A percentile compares a stretch with the other conserved stretches of the same genome.
Conservation (phyloP, 2,329 filamentous ascomycete genomes). For the Microsporum canis region DNA sequence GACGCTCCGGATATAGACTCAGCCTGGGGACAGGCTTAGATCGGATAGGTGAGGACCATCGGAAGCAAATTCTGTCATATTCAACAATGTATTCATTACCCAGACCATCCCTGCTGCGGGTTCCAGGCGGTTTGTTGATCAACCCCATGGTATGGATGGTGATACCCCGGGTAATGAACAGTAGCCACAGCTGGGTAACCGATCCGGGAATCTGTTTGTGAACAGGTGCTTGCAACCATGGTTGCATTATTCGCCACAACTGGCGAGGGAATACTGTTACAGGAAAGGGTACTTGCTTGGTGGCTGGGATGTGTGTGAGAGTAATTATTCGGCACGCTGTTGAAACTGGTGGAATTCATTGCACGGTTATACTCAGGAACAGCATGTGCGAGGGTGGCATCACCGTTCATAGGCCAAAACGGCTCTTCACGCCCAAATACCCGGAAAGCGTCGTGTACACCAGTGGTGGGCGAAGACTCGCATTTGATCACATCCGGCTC, state of each 20-base stretch:
- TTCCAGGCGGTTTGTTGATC: conserved; percentile 8
- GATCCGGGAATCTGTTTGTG: background rate
- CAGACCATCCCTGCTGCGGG: conserved; percentile 7
- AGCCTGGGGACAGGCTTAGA: too few species aligned
- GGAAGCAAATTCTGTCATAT: background rate
- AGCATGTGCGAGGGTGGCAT: background rate
- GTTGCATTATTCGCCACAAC: background rate
- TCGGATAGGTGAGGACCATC: background rate
- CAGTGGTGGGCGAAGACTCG: conserved; percentile 1
- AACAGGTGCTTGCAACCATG: background rate
- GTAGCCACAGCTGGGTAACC: conserved; percentile 1
- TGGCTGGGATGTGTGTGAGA: background rate
- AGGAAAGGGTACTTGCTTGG: background rate
- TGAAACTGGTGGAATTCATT: background rate
- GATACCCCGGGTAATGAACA: background rate
- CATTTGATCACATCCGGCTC: conserved; percentile 3
- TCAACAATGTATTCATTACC: background rate
- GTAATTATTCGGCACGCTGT: background rate
- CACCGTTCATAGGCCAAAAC: conserved; percentile 7
- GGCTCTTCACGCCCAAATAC: conserved; percentile 6
- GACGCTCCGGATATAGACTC: background rate
- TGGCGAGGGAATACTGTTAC: background rate
- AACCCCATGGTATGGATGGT: background rate
- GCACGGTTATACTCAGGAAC: conserved; percentile 6
- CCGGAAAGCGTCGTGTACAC: conserved; percentile 6